phyloP scores from a whole-genome alignment of 2,329 filamentous ascomycete genomes.

The Apiospora pterosperma region DNA sequence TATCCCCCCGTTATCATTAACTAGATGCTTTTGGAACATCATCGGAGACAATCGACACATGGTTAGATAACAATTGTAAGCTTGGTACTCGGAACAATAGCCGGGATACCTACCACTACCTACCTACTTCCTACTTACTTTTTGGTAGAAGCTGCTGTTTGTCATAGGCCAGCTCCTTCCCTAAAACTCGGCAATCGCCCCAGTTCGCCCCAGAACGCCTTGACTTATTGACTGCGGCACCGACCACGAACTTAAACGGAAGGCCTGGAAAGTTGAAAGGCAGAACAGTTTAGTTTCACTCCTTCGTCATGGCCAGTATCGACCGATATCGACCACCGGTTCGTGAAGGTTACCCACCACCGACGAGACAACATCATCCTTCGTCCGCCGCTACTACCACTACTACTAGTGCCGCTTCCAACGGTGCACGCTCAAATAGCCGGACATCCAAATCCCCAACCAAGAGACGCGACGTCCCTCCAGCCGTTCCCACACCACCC shows the following conservation, averaged over 20 bases:
- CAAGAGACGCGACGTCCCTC: constrained; percentile 53
- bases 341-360: constrained; percentile 56
- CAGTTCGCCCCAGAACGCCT: constrained; percentile 1
- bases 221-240: constrained; percentile 2
- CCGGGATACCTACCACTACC: neutral
- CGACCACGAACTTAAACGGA: constrained; percentile 1
- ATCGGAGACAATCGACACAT: neutral
- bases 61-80: too few species aligned
- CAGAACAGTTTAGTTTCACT: neutral
- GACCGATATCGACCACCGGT: constrained; percentile 53
- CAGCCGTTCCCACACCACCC: constrained; percentile 59
- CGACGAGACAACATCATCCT: constrained; percentile 25
- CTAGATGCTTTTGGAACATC: neutral
- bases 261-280: neutral
- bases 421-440: constrained; percentile 37
- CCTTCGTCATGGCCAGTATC: constrained; percentile 52
- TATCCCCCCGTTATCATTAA: neutral
- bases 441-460: constrained; percentile 48
- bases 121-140: too few species aligned
- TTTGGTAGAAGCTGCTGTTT: neutral
- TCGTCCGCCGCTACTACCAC: neutral
- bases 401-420: neutral
- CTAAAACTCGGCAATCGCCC: neutral
- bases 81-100: neutral
- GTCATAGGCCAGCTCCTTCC: neutral